Base-by-base conservation (phyloP, 2,329 filamentous ascomycete species). In the Chalaropsis thielavioides region DNA sequence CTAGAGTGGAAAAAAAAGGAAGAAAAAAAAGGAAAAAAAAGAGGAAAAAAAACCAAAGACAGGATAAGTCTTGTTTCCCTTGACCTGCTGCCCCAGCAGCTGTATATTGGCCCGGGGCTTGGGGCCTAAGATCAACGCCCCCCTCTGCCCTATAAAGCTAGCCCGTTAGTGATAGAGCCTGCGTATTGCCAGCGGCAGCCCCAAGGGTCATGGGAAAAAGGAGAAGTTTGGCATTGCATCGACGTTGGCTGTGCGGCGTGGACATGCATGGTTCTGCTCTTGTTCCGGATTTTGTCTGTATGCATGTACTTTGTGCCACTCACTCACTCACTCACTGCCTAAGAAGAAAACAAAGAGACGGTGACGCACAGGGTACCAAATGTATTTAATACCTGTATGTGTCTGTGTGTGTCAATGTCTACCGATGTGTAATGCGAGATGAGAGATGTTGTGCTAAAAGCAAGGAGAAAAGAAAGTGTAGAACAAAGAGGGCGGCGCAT, bases 351-450 rank as follows among this genome's bases (percentile, higher is more conserved):
- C 31, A 6, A 31, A 31, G 31, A 31, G 31, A 31, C 31, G 31
- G 31, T 31, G 31, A 31, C 31, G 31, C 31, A 31, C 31, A 2
- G 31, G 31, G 31, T 31, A 31, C 3, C 31, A 31, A 6, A 31
- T 31, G 27, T n/a, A 58, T 58, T 58, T 58, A 58, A 27, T 31
- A 58, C 7, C 13, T 43, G 41, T 58, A 38, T 38, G 27, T 58
- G 22, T 17, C 13, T 35, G 17, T 15, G 54, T 58, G 54, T 58
- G 54, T n/a, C 31, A 58, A 38, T n/a, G 31, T 35, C 13, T 38
- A n/a, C 54, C 38, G 54, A 27, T 58, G 54, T 58, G 54, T 58
- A 38, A 58, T 58, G 54, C 54, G 31, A 58, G 54, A 27, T 24
- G 46, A 51, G 46, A 24, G 24, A 24, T 10, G 46, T 51, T 51